phyloP scores from a whole-genome alignment of 257 asterid genomes.

The Parsonsia alboflavescens region DNA sequence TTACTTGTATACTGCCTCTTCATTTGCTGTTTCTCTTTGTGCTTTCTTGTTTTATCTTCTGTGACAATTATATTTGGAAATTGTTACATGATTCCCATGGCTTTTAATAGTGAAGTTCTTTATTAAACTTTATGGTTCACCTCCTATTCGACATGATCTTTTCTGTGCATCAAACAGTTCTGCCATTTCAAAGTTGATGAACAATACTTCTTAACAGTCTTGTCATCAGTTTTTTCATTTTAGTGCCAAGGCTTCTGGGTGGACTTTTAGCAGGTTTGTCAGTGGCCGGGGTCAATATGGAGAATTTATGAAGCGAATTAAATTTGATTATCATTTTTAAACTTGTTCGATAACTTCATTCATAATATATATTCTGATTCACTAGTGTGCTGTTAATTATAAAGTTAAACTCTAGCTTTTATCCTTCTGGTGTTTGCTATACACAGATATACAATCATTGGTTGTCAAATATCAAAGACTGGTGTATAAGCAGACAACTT shows the following conservation, averaged over 20 bases:
- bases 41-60: neutral
- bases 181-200: neutral
- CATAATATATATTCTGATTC: neutral
- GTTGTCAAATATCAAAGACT: conserved; percentile 95
- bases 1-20: neutral
- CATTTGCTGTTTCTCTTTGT: neutral
- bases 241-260: neutral
- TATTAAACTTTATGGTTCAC: neutral
- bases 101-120: neutral
- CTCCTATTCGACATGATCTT: neutral
- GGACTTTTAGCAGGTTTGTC: neutral
- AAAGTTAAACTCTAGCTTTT: conserved; percentile 12
- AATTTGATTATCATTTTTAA: neutral
- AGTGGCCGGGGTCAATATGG: neutral
- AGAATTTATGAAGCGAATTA: neutral
- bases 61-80: neutral
- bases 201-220: neutral
- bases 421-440: conserved; percentile 23
- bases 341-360: neutral
- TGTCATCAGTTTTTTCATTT: neutral
- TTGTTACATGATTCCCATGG: neutral
- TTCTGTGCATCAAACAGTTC: neutral
- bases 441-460: conserved; percentile 87
- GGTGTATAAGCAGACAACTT: conserved; percentile 98
- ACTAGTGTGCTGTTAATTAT: neutral